phyloP scores from a whole-genome alignment of 371 early-diverging fungal genomes.

The Encephalitozoon cuniculi region DNA sequence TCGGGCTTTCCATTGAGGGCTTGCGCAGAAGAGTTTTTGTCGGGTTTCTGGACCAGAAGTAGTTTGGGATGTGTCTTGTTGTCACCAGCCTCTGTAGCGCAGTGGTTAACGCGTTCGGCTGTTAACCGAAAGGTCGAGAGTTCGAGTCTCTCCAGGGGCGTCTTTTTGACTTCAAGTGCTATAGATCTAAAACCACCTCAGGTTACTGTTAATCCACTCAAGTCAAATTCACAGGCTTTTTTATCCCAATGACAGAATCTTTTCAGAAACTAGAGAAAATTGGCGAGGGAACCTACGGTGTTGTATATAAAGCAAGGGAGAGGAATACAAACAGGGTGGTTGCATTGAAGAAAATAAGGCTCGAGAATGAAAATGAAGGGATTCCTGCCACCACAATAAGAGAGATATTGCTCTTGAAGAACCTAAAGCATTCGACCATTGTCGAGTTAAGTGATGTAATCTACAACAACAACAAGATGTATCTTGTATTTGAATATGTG shows the following conservation, averaged over 20 bases:
- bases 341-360: slow-evolving; percentile 87
- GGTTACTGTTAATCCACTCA: not conserved
- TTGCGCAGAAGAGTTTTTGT: not conserved
- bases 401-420: slow-evolving; percentile 86
- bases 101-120: slow-evolving; percentile 20
- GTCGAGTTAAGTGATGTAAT: slow-evolving; percentile 85
- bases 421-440: slow-evolving; percentile 77
- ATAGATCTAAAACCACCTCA: not conserved
- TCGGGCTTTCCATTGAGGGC: slow-evolving; percentile 18
- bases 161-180: not conserved
- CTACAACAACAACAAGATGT: slow-evolving; percentile 86
- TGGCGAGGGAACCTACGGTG: slow-evolving; percentile 98
- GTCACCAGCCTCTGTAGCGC: not conserved
- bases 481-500: slow-evolving; percentile 94
- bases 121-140: slow-evolving; percentile 20
- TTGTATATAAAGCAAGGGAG: slow-evolving; percentile 89
- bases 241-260: slow-evolving; percentile 42
- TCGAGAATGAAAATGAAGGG: slow-evolving; percentile 88
- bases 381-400: slow-evolving; percentile 88
- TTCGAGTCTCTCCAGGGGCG: slow-evolving; percentile 17
- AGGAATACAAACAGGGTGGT: slow-evolving; percentile 75
- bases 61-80: not conserved
- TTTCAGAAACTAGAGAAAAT: slow-evolving; percentile 77
- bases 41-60: slow-evolving; percentile 54
- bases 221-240: not conserved